Percentiles rank a stretch among this genome's conserved stretches.
Conservation (phyloP, 2,329 filamentous ascomycete genomes). For the Exophiala oligosperma region DNA sequence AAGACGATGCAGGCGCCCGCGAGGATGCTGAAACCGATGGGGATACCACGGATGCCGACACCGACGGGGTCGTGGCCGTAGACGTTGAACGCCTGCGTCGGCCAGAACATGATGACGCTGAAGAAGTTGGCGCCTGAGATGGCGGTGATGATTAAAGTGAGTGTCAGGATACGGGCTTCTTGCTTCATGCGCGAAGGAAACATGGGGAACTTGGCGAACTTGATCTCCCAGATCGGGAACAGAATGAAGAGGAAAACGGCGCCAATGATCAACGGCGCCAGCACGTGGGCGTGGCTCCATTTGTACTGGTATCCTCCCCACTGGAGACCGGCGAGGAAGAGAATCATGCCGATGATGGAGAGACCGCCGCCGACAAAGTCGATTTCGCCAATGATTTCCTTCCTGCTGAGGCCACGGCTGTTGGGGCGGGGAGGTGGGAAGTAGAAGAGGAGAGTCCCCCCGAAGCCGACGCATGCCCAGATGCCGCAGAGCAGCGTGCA, state of each 20-base stretch:
- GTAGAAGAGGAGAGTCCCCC: slow-evolving; percentile 46
- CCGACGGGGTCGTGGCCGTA: slow-evolving; percentile 65
- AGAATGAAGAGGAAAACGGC: slow-evolving; percentile 40
- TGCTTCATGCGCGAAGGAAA: slow-evolving; percentile 47
- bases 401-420: slow-evolving; percentile 25
- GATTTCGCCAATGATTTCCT: slow-evolving; percentile 46
- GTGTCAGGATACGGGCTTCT: slow-evolving; percentile 49
- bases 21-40: slow-evolving; percentile 65
- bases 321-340: slow-evolving; percentile 52
- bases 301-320: slow-evolving; percentile 50
- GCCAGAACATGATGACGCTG: slow-evolving; percentile 60
- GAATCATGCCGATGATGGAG: slow-evolving; percentile 48
- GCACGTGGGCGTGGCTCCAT: slow-evolving; percentile 47
- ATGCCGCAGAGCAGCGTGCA: slow-evolving; percentile 44
- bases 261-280: slow-evolving; percentile 48
- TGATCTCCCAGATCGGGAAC: slow-evolving; percentile 50
- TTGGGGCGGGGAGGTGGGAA: slow-evolving; percentile 47
- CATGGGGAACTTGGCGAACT: slow-evolving; percentile 48
- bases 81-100: slow-evolving; percentile 64
- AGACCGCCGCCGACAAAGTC: slow-evolving; percentile 53
- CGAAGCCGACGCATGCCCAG: slow-evolving; percentile 44
- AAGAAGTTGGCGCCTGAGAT: slow-evolving; percentile 62
- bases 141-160: slow-evolving; percentile 59
- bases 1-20: slow-evolving; percentile 61
- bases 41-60: slow-evolving; percentile 65